phyloP scores from a whole-genome alignment of 257 asterid species.

The Salvia miltiorrhiza region DNA sequence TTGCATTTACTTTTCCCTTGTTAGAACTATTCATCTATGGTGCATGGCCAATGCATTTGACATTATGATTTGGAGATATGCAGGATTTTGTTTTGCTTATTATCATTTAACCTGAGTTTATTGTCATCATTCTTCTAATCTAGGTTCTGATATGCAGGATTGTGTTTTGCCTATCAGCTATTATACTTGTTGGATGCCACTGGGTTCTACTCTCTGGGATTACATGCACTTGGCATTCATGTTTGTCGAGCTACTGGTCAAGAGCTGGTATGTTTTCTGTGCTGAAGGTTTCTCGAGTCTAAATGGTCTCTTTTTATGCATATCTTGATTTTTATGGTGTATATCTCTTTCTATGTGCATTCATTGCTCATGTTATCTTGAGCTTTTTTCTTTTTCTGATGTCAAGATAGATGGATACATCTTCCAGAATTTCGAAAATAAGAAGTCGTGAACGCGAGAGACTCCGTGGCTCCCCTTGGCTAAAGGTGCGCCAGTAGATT shows the following conservation, averaged over 20 bases:
- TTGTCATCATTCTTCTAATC: constrained; percentile 20
- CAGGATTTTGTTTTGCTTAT: background rate
- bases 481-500: constrained; percentile 52
- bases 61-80: background rate
- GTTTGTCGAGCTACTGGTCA: constrained; percentile 99
- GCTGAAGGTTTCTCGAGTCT: constrained; percentile 14
- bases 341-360: constrained; percentile 14
- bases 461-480: constrained; percentile 97
- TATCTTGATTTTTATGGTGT: background rate
- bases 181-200: constrained; percentile 94
- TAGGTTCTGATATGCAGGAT: constrained; percentile 52
- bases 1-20: background rate
- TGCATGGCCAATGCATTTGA: background rate
- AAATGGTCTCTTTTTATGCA: background rate
- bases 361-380: constrained; percentile 20
- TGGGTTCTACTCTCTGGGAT: constrained; percentile 83
- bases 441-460: constrained; percentile 95
- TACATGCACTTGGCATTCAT: constrained; percentile 88
- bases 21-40: background rate
- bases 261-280: constrained; percentile 63
- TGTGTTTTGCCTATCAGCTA: constrained; percentile 89
- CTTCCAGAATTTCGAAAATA: constrained; percentile 86
- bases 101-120: constrained; percentile 1
- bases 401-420: constrained; percentile 98
- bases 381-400: constrained; percentile 36